Evolutionary conservation across 2,329 filamentous ascomycete genomes (phyloP), one percentile per base, ranked within the genome.

Genomic region (Phyllosticta ampelicida): DNA sequence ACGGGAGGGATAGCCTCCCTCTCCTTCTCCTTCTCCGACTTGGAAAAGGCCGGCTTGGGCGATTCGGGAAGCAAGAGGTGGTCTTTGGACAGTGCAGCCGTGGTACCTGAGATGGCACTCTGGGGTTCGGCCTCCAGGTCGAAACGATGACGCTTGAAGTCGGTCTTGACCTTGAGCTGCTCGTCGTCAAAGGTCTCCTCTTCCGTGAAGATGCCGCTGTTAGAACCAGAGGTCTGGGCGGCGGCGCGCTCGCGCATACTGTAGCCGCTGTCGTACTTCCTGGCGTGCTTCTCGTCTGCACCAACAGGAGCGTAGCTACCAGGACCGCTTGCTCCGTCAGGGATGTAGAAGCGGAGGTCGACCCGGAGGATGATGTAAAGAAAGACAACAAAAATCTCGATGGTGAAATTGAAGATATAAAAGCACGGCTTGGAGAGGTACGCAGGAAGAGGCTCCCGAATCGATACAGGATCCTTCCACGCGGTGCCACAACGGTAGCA

Each of bases 321-420:
- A 0, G 82, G 79, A 0, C 75, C 79, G 51, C 78, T 78, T 66
- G 83, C 83, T 51, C 86, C 86, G 67, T 94, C 75, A 1, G 88
- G 88, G 21, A 94, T 75, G 67, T 86, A 79, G 74, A 92, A 95
- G 49, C 87, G 81, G 61, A 79, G 78, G 69, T 95, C 90, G 61
- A 94, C 84, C 29, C 90, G 80, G 19, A 79, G 71, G 16, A 86
- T 66, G 0, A 85, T 78, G 71, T 88, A 92, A 9, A 85, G 73
- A 56, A 78, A 80, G 4, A 92, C 78, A 44, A 90, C 83, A 21
- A 86, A 67, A 48, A 91, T 74, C 71, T 95, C 90, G 44, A 91
- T 77, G 16, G 75, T 75, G 67, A 88, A 95, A 73, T 89, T 87
- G 75, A 94, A 88, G 67, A 84, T 73, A 74, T 94, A 95, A 75